Evolutionary conservation across 2,329 filamentous ascomycete species (phyloP).

Genomic region (Elsinoe ampelina): DNA sequence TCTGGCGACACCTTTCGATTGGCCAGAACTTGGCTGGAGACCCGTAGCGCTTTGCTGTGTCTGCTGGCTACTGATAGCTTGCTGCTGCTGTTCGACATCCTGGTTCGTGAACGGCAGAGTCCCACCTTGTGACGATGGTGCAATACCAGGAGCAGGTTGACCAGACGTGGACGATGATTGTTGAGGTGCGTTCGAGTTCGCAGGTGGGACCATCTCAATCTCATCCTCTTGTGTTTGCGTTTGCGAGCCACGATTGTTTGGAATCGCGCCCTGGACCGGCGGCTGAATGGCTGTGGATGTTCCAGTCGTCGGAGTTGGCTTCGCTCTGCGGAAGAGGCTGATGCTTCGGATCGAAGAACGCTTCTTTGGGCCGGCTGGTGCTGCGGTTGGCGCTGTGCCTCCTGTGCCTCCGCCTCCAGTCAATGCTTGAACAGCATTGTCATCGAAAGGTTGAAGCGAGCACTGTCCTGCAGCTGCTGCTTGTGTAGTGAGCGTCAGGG

Average conservation of each 20-base stretch:
- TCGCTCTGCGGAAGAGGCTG: background rate
- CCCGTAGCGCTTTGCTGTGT: background rate
- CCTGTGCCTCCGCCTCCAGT: background rate
- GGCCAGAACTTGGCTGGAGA: background rate
- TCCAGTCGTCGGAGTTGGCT: background rate
- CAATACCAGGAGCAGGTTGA: background rate
- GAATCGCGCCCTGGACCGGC: background rate
- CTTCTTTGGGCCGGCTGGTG: background rate
- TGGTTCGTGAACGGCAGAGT: background rate
- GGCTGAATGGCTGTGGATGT: background rate
- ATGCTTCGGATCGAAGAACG: background rate
- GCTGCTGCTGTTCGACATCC: background rate
- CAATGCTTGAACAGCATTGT: background rate
- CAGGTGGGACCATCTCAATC: slow-evolving; percentile 1
- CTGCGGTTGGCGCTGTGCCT: background rate
- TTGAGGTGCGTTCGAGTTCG: background rate
- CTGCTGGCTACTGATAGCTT: background rate
- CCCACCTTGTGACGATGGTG: background rate
- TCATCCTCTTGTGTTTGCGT: background rate
- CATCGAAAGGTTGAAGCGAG: background rate
- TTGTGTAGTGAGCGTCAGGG: background rate
- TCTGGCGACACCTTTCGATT: background rate
- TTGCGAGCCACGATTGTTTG: background rate
- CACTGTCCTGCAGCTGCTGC: slow-evolving; percentile 4
- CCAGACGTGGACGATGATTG: background rate